Conservation (phyloP, 768 basidiomycete species). For the Pleurotus citrinopileatus region DNA sequence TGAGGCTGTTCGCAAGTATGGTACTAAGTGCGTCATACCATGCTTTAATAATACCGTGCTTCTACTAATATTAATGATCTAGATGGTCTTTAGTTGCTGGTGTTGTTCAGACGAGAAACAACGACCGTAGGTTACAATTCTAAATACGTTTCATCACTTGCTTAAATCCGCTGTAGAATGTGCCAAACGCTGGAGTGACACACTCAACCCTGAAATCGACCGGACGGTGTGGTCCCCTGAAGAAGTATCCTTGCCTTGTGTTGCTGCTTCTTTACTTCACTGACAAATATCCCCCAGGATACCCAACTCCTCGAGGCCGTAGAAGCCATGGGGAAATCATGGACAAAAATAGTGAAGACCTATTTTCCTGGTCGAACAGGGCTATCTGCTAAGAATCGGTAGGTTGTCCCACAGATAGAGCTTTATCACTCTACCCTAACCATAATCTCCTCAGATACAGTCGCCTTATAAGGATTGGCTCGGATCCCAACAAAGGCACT, state of each 20-base stretch:
- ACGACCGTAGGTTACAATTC: constrained; percentile 45
- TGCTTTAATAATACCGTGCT: neutral
- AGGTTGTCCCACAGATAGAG: constrained; percentile 10
- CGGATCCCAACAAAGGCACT: constrained; percentile 2
- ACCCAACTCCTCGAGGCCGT: constrained; percentile 53
- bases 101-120: constrained; percentile 53
- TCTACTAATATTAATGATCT: constrained; percentile 7
- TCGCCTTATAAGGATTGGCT: constrained; percentile 3
- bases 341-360: constrained; percentile 61
- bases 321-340: constrained; percentile 53
- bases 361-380: constrained; percentile 61
- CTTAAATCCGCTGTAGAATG: constrained; percentile 38
- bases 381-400: constrained; percentile 60
- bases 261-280: neutral
- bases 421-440: neutral
- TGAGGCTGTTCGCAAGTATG: constrained; percentile 53
- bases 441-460: constrained; percentile 1
- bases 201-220: constrained; percentile 58
- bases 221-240: constrained; percentile 58
- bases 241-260: constrained; percentile 33
- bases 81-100: constrained; percentile 62
- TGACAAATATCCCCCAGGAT: constrained; percentile 33
- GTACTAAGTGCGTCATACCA: constrained; percentile 41
- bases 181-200: constrained; percentile 62
- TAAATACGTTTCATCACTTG: neutral